Conservation (phyloP, 768 basidiomycete species). For the Lenzites betulinus region DNA sequence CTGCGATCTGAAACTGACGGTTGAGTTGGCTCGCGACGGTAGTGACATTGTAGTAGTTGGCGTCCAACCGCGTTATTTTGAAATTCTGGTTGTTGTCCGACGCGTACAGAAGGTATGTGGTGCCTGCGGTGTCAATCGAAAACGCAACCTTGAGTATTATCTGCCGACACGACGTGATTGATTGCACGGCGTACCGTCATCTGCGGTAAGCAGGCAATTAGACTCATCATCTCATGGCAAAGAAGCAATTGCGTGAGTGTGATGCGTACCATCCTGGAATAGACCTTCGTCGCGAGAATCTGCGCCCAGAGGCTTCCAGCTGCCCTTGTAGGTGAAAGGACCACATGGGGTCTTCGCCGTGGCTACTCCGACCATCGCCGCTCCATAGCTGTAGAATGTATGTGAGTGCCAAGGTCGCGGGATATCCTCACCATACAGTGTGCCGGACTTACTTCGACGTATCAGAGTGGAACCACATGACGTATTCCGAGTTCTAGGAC, state of each 20-base stretch:
- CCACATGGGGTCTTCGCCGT: constrained; percentile 61
- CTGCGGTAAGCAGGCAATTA: background rate
- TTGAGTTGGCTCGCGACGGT: constrained; percentile 46
- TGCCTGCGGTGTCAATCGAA: constrained; percentile 27
- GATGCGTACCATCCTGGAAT: constrained; percentile 52
- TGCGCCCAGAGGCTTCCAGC: constrained; percentile 57
- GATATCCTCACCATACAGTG: background rate
- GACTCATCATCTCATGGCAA: background rate
- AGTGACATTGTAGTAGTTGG: constrained; percentile 60
- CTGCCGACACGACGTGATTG: background rate
- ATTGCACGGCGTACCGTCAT: constrained; percentile 1
- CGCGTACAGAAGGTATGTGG: constrained; percentile 61
- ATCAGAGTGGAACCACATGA: constrained; percentile 75
- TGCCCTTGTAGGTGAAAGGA: constrained; percentile 56
- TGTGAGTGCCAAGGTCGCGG: background rate
- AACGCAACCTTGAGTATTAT: background rate
- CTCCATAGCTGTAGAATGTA: constrained; percentile 51
- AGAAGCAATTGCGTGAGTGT: too few relatives aligned
- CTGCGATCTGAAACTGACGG: constrained; percentile 35
- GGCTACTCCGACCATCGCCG: constrained; percentile 64
- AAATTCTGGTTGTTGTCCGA: constrained; percentile 71
- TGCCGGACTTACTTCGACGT: constrained; percentile 48
- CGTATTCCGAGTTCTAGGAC: constrained; percentile 61
- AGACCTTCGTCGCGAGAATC: constrained; percentile 62
- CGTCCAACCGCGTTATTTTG: constrained; percentile 59